Percentiles rank a stretch among this genome's conserved stretches.
These are phyloP conservation scores for Auricularia cornea DNA, from an alignment of 768 basidiomycete species.

Conservation along the genomic window DNA sequence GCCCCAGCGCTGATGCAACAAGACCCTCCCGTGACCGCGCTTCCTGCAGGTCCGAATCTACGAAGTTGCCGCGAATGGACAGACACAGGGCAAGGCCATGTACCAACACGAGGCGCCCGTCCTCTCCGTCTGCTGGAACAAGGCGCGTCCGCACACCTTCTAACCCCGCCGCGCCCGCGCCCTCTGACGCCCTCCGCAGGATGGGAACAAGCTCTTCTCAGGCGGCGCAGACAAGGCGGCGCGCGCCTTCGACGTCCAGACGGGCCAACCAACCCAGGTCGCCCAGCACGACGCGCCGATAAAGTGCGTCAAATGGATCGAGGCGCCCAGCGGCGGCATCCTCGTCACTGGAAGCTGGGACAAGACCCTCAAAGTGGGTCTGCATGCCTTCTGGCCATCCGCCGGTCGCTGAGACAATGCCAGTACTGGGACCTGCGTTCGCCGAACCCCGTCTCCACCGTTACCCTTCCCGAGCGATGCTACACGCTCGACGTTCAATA, in stretches of 20 bases:
- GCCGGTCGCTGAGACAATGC: neutral
- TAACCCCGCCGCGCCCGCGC: neutral
- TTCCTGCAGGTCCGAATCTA: conserved; percentile 73
- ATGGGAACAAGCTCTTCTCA: conserved; percentile 84
- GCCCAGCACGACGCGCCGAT: conserved; percentile 88
- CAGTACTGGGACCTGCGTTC: conserved; percentile 92
- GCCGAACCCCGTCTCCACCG: conserved; percentile 64
- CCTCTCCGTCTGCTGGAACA: conserved; percentile 83
- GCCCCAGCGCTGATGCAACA: neutral
- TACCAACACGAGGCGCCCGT: conserved; percentile 89
- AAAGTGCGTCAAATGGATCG: conserved; percentile 73
- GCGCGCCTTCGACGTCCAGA: conserved; percentile 85
- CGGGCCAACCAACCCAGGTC: conserved; percentile 73
- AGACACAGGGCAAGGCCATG: conserved; percentile 83
- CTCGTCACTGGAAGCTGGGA: conserved; percentile 97
- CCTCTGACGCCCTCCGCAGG: conserved; percentile 37
- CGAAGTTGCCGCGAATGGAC: conserved; percentile 65
- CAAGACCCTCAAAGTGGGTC: conserved; percentile 81
- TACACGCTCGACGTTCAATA: conserved; percentile 80
- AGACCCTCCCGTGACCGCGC: neutral
- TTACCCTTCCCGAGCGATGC: conserved; percentile 82
- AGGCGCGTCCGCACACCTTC: conserved; percentile 55
- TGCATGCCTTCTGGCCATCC: neutral
- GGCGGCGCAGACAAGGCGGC: conserved; percentile 93
- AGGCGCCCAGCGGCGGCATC: conserved; percentile 58